phyloP scores from a whole-genome alignment of 2,329 filamentous ascomycete species.

The Cadophora luteo-olivacea region DNA sequence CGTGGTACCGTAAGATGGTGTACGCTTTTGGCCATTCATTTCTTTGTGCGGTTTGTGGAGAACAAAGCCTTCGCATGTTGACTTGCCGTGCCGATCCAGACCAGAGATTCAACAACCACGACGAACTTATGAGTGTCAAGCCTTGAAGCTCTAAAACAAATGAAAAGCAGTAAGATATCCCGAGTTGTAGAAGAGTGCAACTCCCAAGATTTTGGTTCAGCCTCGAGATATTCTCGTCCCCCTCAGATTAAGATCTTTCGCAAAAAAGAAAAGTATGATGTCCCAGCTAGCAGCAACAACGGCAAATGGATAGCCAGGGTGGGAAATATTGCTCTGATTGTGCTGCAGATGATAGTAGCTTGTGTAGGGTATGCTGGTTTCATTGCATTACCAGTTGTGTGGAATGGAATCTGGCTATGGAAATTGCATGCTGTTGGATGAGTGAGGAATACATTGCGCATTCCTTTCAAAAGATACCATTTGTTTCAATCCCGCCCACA shows the following conservation, averaged over 20 bases:
- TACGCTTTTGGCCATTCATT: background rate
- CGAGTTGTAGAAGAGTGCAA: background rate
- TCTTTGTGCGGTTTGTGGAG: slow-evolving; percentile 6
- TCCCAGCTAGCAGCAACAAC: background rate
- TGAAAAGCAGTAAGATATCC: background rate
- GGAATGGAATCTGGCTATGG: slow-evolving; percentile 3
- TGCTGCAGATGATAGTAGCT: background rate
- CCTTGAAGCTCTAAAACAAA: background rate
- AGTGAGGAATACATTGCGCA: background rate
- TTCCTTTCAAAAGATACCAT: background rate
- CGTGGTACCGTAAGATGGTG: no score
- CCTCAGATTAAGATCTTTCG: background rate
- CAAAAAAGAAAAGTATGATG: background rate
- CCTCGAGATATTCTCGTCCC: background rate
- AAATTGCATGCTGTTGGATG: background rate
- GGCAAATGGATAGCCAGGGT: background rate
- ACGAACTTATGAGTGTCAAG: background rate
- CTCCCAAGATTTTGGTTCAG: background rate
- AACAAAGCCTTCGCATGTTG: slow-evolving; percentile 3
- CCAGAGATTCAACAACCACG: background rate
- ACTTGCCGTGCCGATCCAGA: background rate
- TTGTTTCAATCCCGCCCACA: background rate
- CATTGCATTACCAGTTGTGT: background rate
- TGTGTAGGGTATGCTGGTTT: background rate
- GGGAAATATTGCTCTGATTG: background rate